Conservation (phyloP, 2,329 filamentous ascomycete genomes). For the Aureobasidium sp. region DNA sequence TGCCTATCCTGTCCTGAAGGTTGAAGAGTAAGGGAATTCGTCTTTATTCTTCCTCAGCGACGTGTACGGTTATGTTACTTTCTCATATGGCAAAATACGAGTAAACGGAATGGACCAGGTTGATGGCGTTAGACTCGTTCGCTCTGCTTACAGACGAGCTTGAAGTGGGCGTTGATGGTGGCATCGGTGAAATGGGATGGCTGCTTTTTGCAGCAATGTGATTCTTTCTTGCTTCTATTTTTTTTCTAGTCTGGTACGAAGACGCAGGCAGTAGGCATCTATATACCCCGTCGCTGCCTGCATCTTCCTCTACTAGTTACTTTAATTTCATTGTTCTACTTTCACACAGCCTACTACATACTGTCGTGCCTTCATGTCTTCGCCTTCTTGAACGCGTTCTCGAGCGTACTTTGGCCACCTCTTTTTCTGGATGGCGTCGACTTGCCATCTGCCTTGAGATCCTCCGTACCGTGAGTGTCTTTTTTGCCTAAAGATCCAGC, state of each 20-base stretch:
- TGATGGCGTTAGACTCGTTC: constrained; percentile 9
- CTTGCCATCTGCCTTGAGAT: not conserved
- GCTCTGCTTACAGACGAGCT: not conserved
- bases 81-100: not conserved
- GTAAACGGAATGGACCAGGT: constrained; percentile 3
- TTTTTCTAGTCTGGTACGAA: not conserved
- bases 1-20: constrained; percentile 13
- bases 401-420: constrained; percentile 28
- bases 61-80: not conserved
- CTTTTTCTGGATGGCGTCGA: not conserved
- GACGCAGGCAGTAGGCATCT: not conserved
- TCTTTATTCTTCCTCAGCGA: not conserved
- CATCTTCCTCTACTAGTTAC: not conserved
- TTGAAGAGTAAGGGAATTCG: not conserved
- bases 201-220: not conserved
- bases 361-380: constrained; percentile 15
- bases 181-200: not conserved
- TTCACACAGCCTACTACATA: not conserved
- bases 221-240: not conserved
- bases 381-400: constrained; percentile 25
- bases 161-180: not conserved
- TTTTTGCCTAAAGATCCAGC: constrained; percentile 29
- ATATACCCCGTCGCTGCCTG: constrained; percentile 8
- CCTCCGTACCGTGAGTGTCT: constrained; percentile 10
- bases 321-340: not conserved